phyloP scores from a whole-genome alignment of 768 basidiomycete species.

The Termitomyces sp. region DNA sequence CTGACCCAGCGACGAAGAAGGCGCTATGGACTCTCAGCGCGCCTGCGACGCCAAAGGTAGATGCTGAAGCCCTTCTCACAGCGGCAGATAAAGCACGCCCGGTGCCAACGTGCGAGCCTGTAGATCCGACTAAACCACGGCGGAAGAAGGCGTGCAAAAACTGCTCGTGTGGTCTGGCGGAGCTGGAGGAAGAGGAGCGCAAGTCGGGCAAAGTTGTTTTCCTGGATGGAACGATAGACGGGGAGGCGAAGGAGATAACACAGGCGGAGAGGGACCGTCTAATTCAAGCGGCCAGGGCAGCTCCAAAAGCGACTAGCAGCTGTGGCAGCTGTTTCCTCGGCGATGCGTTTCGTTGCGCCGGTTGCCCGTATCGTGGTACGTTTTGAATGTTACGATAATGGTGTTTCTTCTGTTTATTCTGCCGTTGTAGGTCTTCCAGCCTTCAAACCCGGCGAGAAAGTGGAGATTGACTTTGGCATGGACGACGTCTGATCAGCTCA shows the following conservation, averaged over 20 bases:
- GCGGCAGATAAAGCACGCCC: constrained; percentile 78
- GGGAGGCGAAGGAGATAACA: constrained; percentile 50
- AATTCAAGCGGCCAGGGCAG: constrained; percentile 57
- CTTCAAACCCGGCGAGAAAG: constrained; percentile 98
- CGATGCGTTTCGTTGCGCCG: constrained; percentile 94
- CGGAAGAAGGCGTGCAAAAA: constrained; percentile 93
- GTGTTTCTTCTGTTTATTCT: constrained; percentile 3
- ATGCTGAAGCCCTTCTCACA: constrained; percentile 80
- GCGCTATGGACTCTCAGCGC: constrained; percentile 82
- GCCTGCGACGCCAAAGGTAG: constrained; percentile 67
- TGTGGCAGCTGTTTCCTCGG: constrained; percentile 98
- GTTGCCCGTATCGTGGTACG: constrained; percentile 94
- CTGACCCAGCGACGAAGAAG: constrained; percentile 73
- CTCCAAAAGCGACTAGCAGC: constrained; percentile 89
- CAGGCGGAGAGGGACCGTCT: constrained; percentile 62
- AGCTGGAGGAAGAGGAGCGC: constrained; percentile 83
- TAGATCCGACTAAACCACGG: constrained; percentile 43
- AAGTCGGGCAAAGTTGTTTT: constrained; percentile 56
- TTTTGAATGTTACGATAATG: constrained; percentile 13
- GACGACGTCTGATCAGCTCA: constrained; percentile 65
- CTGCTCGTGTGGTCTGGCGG: constrained; percentile 94
- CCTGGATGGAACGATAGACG: constrained; percentile 57
- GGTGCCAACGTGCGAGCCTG: constrained; percentile 69
- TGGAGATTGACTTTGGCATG: constrained; percentile 84
- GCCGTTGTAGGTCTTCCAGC: constrained; percentile 79